phyloP scores from a whole-genome alignment of 2,329 filamentous ascomycete species.

The Claviceps sp. region DNA sequence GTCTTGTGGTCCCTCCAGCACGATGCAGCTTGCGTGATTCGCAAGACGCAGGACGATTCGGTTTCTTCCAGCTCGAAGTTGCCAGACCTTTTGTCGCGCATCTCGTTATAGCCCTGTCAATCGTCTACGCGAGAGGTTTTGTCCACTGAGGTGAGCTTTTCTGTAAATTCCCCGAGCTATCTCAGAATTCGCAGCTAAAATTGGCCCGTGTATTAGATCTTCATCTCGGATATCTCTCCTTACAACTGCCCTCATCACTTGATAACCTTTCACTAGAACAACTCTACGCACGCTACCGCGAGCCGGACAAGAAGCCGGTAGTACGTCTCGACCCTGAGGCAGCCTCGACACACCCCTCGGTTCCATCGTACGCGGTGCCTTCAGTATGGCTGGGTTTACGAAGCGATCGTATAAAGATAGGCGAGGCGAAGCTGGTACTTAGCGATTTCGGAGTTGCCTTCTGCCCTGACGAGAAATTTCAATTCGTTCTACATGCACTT shows the following conservation, averaged over 20 bases:
- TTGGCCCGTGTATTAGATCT: neutral
- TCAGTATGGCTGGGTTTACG: slow-evolving; percentile 18
- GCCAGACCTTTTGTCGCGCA: no score
- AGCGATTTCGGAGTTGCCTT: slow-evolving; percentile 12
- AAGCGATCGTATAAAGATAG: no score
- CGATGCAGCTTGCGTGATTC: slow-evolving; percentile 14
- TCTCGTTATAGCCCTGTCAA: slow-evolving; percentile 11
- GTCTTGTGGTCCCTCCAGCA: neutral
- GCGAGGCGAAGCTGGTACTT: slow-evolving; percentile 10
- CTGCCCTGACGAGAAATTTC: slow-evolving; percentile 12
- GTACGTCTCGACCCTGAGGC: no score
- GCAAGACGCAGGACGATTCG: slow-evolving; percentile 10
- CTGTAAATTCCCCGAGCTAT: no score
- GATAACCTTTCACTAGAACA: slow-evolving; percentile 12
- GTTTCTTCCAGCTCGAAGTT: no score
- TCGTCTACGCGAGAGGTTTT: slow-evolving; percentile 8
- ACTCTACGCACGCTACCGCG: slow-evolving; percentile 14
- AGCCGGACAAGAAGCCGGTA: slow-evolving; percentile 5
- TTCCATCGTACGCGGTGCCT: slow-evolving; percentile 4
- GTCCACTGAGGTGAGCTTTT: no score
- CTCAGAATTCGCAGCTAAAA: no score
- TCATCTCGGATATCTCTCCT: slow-evolving; percentile 16
- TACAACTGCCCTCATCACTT: slow-evolving; percentile 12
- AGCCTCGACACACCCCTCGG: no score
- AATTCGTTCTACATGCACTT: slow-evolving; percentile 6